A percentile compares a stretch with the other conserved stretches of the same genome.
Evolutionary conservation across 1,139 yeast species (phyloP).

Genomic region (Yamadazyma taylorii): DNA sequence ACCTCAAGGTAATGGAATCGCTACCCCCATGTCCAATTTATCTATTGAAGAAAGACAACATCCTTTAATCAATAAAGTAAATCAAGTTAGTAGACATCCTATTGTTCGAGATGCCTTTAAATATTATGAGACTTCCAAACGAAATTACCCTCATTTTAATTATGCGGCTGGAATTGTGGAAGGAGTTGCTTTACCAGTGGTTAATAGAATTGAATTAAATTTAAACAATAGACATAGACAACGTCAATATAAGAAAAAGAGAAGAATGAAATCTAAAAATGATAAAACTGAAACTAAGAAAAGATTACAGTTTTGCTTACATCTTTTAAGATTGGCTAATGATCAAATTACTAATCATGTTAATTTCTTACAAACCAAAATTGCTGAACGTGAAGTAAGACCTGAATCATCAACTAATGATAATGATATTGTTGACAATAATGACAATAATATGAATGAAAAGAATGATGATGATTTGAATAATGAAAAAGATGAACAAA

Average conservation of each 20-base stretch:
- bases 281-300: constrained; percentile 59
- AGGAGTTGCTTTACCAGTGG: constrained; percentile 60
- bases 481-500: constrained; percentile 4
- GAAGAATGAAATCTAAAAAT: constrained; percentile 16
- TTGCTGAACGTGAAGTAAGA: constrained; percentile 25
- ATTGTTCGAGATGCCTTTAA: constrained; percentile 58
- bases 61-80: constrained; percentile 47
- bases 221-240: constrained; percentile 41
- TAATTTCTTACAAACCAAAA: constrained; percentile 51
- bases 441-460: constrained; percentile 6
- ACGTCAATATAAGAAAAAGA: constrained; percentile 23
- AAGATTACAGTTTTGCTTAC: constrained; percentile 70
- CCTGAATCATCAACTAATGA: constrained; percentile 4
- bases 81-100: constrained; percentile 46
- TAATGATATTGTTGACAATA: constrained; percentile 9
- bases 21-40: constrained; percentile 16
- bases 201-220: constrained; percentile 49
- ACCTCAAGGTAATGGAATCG: constrained; percentile 9
- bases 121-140: constrained; percentile 57
- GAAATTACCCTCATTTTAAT: constrained; percentile 57
- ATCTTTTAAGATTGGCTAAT: constrained; percentile 73
- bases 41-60: constrained; percentile 24
- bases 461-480: constrained; percentile 6
- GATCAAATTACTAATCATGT: constrained; percentile 67
- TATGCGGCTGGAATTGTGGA: constrained; percentile 70